phyloP scores from a whole-genome alignment of 345 rosid species.

The Gossypium bickii region DNA sequence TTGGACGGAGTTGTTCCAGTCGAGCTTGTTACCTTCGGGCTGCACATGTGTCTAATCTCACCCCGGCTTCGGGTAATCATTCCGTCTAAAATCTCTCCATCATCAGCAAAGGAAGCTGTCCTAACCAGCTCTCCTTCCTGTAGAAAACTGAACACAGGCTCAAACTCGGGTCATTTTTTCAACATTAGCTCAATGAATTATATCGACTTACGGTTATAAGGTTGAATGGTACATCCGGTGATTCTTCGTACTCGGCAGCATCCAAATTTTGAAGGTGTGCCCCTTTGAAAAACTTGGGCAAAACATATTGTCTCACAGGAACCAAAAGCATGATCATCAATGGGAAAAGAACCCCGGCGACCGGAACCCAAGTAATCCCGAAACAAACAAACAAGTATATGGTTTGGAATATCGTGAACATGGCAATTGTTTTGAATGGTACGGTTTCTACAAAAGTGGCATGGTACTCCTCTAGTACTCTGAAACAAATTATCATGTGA shows the following conservation, averaged over 20 bases:
- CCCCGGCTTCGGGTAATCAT: conserved; percentile 84
- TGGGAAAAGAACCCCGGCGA: conserved; percentile 90
- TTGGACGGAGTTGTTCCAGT: conserved; percentile 37
- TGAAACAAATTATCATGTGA: conserved; percentile 24
- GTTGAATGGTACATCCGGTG: conserved; percentile 45
- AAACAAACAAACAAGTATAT: conserved; percentile 72
- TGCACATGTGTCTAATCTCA: conserved; percentile 63
- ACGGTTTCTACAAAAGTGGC: conserved; percentile 81
- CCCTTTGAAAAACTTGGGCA: conserved; percentile 82
- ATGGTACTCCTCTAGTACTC: conserved; percentile 74
- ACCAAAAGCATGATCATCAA: conserved; percentile 87
- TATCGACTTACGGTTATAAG: conserved; percentile 1
- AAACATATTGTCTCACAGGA: conserved; percentile 74
- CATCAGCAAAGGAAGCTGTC: conserved; percentile 44
- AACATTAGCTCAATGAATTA: neutral
- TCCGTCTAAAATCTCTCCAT: conserved; percentile 66
- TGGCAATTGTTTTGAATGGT: conserved; percentile 72
- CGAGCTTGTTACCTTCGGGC: conserved; percentile 46
- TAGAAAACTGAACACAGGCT: conserved; percentile 3
- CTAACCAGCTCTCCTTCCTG: conserved; percentile 68
- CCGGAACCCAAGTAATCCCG: conserved; percentile 96
- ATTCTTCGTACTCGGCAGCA: conserved; percentile 92
- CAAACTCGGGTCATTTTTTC: neutral
- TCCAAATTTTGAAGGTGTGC: conserved; percentile 88
- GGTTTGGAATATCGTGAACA: conserved; percentile 75